Conservation (phyloP, 2,329 filamentous ascomycete genomes). For the Westerdykella aurantiaca region DNA sequence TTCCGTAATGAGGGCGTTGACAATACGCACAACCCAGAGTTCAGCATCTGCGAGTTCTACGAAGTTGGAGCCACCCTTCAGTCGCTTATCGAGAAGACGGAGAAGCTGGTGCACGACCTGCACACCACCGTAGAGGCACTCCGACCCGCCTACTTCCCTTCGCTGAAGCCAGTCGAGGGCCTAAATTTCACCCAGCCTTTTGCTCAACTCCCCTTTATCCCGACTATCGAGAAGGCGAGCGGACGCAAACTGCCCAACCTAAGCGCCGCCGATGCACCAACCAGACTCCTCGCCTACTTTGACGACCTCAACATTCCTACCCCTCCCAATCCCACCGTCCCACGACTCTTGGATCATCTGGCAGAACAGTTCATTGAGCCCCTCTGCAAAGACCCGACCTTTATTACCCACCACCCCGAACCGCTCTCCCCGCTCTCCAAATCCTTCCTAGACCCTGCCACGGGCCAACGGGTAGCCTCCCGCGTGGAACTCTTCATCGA, state of each 20-base stretch:
- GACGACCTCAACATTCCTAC: slow-evolving; percentile 43
- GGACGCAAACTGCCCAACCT: slow-evolving; percentile 57
- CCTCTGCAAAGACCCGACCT: slow-evolving; percentile 64
- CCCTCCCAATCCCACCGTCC: slow-evolving; percentile 52
- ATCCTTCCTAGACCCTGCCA: slow-evolving; percentile 63
- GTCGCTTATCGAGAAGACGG: slow-evolving; percentile 70
- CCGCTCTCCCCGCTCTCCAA: slow-evolving; percentile 90
- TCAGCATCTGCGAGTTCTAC: slow-evolving; percentile 97
- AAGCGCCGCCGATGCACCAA: slow-evolving; percentile 47
- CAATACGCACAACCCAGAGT: slow-evolving; percentile 88
- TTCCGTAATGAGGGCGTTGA: slow-evolving; percentile 81
- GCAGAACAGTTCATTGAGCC: slow-evolving; percentile 73
- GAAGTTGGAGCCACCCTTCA: slow-evolving; percentile 73
- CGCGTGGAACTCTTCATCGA: slow-evolving; percentile 80
- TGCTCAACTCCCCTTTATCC: slow-evolving; percentile 72
- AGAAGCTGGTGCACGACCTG: slow-evolving; percentile 55
- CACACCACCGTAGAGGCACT: slow-evolving; percentile 44
- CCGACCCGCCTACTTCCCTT: slow-evolving; percentile 24
- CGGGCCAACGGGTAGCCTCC: slow-evolving; percentile 68
- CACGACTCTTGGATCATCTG: slow-evolving; percentile 75
- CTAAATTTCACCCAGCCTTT: slow-evolving; percentile 56
- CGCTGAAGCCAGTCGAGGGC: slow-evolving; percentile 38
- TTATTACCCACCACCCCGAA: slow-evolving; percentile 84
- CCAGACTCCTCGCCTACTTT: slow-evolving; percentile 55
- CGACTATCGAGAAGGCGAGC: slow-evolving; percentile 65